phyloP scores from a whole-genome alignment of 495 filamentous ascomycete species.

The Lasiosphaeris hirsuta region DNA sequence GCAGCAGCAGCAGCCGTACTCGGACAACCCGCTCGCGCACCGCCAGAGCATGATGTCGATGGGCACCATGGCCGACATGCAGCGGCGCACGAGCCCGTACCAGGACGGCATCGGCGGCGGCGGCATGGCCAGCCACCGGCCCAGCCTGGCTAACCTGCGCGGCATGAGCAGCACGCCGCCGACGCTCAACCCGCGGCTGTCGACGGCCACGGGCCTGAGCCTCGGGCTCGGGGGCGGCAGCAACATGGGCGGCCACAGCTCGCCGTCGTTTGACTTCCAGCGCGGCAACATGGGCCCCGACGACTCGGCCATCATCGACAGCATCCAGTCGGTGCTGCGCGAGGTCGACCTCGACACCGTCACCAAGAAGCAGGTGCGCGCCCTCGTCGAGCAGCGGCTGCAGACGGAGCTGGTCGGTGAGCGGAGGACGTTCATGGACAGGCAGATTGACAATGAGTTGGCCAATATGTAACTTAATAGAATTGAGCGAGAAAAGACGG shows the following conservation, averaged over 20 bases:
- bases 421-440: conserved; percentile 78
- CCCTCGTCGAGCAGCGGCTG: conserved; percentile 85
- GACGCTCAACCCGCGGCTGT: conserved; percentile 38
- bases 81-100: conserved; percentile 45
- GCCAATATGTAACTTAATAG: conserved; percentile 72
- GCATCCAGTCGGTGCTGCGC: conserved; percentile 74
- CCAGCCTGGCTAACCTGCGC: conserved; percentile 31
- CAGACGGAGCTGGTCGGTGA: conserved; percentile 84
- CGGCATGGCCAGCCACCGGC: conserved; percentile 11
- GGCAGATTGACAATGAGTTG: conserved; percentile 87
- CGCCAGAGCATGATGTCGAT: conserved; percentile 52
- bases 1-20: conserved; percentile 27
- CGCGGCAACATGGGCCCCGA: conserved; percentile 63
- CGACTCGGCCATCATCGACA: conserved; percentile 72
- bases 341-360: conserved; percentile 94
- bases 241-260: conserved; percentile 46
- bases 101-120: conserved; percentile 42
- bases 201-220: conserved; percentile 38
- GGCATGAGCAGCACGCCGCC: conserved; percentile 43
- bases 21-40: conserved; percentile 38
- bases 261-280: conserved; percentile 76
- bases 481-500: no score
- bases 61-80: conserved; percentile 42
- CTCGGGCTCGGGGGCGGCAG: conserved; percentile 36
- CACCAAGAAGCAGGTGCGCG: conserved; percentile 96